Evolutionary conservation across 148 eudicot species (phyloP), one percentile per base, ranked within the genome.

Genomic region (Chenopodium album): DNA sequence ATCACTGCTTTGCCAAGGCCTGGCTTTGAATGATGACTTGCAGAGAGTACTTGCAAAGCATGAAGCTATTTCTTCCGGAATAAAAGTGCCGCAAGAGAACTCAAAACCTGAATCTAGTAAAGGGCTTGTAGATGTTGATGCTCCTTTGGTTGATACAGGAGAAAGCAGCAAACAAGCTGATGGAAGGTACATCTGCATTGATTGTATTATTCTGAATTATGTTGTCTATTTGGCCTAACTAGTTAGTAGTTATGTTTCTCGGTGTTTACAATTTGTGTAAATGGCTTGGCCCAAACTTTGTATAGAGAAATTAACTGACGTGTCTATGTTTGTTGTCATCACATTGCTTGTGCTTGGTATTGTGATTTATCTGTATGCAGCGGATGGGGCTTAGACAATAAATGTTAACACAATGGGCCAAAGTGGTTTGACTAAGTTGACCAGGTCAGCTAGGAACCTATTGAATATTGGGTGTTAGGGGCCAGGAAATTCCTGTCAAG

Each of bases 1-100:
- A 80, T 91, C 95, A 29, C 79, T 96, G 59, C 89, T 96, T 78
- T 86, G 97, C 89, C 99, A 94, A 91, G 99, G 99, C 59, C 86
- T 96, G 48, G 89, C 94, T 73, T 81, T 96, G 78, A 96, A 96
- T 88, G 99, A 96, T 64, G 99, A 96, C 82, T 86, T 96, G 88
- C 97, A 96, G 88, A 92, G 94, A 65, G 84, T 92, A 32, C 90
- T 96, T 56, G 90, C 92, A 71, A 96, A 89, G 87, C 97, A 96
- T 82, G 98, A 96, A 85, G 82, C 93, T 47, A 77, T 96, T 81
- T 81, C 88, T 82, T 89, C 97, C 46, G 97, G 92, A 78, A 81
- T 80, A 72, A 19, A 83, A 78, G 83, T 79, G 63, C 75, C 68
- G 65, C 68, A 72, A 64, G 92, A 85, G 79, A 92, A 89, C 82